Percentiles rank a stretch among this genome's conserved stretches.
phyloP scores from a whole-genome alignment of 2,329 filamentous ascomycete species.

The Penicillium sp. region DNA sequence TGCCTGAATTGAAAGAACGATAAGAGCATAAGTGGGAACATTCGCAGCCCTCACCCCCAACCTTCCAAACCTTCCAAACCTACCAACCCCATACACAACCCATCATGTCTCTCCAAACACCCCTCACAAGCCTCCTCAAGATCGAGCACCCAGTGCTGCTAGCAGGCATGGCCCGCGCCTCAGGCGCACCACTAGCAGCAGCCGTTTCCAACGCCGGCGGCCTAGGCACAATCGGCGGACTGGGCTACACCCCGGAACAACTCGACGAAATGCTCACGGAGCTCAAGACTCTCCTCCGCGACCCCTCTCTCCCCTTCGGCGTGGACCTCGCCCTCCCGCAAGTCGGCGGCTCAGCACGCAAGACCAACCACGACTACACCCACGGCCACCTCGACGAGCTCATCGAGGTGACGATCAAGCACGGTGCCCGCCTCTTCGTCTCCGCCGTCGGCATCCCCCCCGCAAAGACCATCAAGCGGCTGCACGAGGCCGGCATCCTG shows the following conservation, averaged over 20 bases:
- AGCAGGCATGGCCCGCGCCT: constrained; percentile 88
- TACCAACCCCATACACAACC: not conserved
- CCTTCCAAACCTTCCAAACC: not conserved
- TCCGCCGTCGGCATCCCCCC: constrained; percentile 85
- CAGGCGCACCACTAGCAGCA: constrained; percentile 71
- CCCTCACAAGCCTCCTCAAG: constrained; percentile 70
- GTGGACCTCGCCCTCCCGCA: constrained; percentile 89
- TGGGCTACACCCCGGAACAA: constrained; percentile 69
- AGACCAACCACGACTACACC: constrained; percentile 96
- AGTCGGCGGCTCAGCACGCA: constrained; percentile 74
- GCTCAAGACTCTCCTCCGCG: constrained; percentile 68
- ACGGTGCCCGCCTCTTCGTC: constrained; percentile 81
- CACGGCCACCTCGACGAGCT: constrained; percentile 82
- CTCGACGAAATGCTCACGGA: constrained; percentile 78
- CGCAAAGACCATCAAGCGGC: constrained; percentile 63
- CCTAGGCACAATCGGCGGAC: constrained; percentile 60
- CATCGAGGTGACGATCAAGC: constrained; percentile 78
- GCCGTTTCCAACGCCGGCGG: constrained; percentile 87
- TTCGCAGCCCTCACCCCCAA: not conserved
- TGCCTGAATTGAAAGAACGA: not conserved
- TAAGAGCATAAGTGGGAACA: not conserved
- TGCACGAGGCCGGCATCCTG: constrained; percentile 75
- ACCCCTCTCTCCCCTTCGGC: constrained; percentile 74
- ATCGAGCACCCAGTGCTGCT: constrained; percentile 88
- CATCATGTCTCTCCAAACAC: constrained; percentile 63